Evolutionary conservation across 176 grass and related monocot species (phyloP), one percentile per base, ranked within the genome.

Genomic region (Aegilops umbellulata): DNA sequence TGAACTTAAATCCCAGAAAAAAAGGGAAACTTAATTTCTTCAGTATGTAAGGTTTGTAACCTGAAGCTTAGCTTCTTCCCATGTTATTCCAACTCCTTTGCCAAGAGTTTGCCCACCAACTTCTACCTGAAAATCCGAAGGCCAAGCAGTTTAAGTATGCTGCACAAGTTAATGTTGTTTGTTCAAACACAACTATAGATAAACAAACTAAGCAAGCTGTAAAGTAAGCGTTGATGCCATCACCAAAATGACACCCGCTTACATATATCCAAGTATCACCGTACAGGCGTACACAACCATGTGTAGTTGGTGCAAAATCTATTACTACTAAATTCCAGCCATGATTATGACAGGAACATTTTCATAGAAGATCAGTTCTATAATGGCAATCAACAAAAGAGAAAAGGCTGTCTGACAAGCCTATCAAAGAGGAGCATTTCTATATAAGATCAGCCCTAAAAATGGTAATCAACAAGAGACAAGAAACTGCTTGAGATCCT

Each of bases 1-100:
- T 60, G 42, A 30, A 80, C 30, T 35, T 47, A 29, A 82, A 81
- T 16, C 67, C 49, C 49, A 16, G 2, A 71, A 79, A 12, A 12
- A 55, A 57, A 65, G 69, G 17, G 83, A 53, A 74, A 82, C 66
- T 12, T 17, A 55, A 76, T 62, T 31, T 53, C 71, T 66, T 31
- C 55, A 39, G 41, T 63, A 51, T 74, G 82, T 53, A 7, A 53
- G 60, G 32, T 23, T 82, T 69, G 75, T 42, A 82, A 96, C 97
- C 97, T 93, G 90, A 32, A 85, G 66, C 63, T 99, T 96, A 60
- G 97, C 97, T 77, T 99, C 94, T 88, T 99, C 94, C 97, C 97
- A 99, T 57, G 94, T 91, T 86, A 80, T 60, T 47, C 94, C 92
- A 74, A 88, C 68, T 87, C 94, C 94, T 78, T 84, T 80, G 55